phyloP scores from a whole-genome alignment of 1,284 basidiomycete genomes.

The Pyrrhoderma lamaoense region DNA sequence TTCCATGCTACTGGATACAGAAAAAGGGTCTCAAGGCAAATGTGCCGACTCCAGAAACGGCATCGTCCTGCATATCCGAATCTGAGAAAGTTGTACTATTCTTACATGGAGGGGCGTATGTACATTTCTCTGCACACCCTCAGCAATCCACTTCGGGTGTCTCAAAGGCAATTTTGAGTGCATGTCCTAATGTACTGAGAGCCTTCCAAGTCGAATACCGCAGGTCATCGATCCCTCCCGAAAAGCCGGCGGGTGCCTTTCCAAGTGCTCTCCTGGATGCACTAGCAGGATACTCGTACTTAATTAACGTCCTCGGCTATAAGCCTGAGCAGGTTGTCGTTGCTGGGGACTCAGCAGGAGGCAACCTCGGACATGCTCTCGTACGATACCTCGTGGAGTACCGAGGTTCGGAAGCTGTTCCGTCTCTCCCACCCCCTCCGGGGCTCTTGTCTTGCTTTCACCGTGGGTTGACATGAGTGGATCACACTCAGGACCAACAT shows the following conservation, averaged over 20 bases:
- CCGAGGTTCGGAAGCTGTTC: slow-evolving; percentile 26
- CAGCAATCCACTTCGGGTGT: slow-evolving; percentile 28
- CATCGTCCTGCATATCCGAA: slow-evolving; percentile 25
- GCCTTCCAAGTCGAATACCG: slow-evolving; percentile 31
- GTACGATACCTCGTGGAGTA: slow-evolving; percentile 27
- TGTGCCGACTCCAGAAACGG: background rate
- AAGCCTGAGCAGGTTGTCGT: slow-evolving; percentile 39
- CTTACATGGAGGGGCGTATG: slow-evolving; percentile 46
- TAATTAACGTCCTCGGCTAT: slow-evolving; percentile 33
- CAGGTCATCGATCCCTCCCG: slow-evolving; percentile 22
- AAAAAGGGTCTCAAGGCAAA: slow-evolving; percentile 26
- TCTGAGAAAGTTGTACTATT: slow-evolving; percentile 47
- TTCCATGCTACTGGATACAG: slow-evolving; percentile 54
- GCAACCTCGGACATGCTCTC: slow-evolving; percentile 40
- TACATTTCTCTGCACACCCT: slow-evolving; percentile 38
- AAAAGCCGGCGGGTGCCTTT: slow-evolving; percentile 31
- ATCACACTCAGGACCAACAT: slow-evolving; percentile 28
- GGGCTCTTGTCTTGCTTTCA: slow-evolving; percentile 47
- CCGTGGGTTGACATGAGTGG: slow-evolving; percentile 49
- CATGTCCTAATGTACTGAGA: slow-evolving; percentile 24
- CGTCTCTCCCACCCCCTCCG: slow-evolving; percentile 33
- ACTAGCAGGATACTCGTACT: slow-evolving; percentile 38
- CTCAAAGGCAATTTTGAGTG: slow-evolving; percentile 19
- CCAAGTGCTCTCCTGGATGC: slow-evolving; percentile 43
- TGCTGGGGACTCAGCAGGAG: slow-evolving; percentile 50